These are phyloP conservation scores for Cyclotella atomus DNA, from an alignment of 108 stramenopile species.

Conservation along the genomic window DNA sequence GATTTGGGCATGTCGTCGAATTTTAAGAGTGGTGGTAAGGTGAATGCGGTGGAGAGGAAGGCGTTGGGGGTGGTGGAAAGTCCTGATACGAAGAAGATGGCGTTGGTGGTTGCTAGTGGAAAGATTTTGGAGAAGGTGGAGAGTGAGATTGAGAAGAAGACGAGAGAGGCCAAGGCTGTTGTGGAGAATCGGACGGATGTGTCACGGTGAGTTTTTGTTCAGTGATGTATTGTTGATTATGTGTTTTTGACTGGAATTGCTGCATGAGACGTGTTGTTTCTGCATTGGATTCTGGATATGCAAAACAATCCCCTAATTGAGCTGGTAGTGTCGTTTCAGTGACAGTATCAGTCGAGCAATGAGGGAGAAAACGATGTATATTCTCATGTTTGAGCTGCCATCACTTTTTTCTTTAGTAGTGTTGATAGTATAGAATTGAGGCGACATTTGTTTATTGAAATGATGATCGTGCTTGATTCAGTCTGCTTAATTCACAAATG, in stretches of 20 bases:
- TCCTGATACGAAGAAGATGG: constrained; percentile 27
- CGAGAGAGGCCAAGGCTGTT: constrained; percentile 22
- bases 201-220: constrained; percentile 24
- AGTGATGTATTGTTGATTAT: background rate
- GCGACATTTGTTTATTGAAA: constrained; percentile 1
- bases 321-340: constrained; percentile 23
- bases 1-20: background rate
- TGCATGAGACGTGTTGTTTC: no score
- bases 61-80: constrained; percentile 38
- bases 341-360: constrained; percentile 32
- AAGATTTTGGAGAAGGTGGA: constrained; percentile 42
- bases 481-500: background rate
- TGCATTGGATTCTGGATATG: no score
- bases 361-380: constrained; percentile 24
- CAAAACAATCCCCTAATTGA: constrained; percentile 24
- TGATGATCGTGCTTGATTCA: background rate
- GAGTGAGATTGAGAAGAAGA: constrained; percentile 27
- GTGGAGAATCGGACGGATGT: constrained; percentile 25
- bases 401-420: constrained; percentile 17
- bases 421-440: constrained; percentile 40
- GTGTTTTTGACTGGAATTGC: background rate
- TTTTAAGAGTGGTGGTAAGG: background rate
- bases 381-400: constrained; percentile 47
- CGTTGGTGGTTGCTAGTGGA: constrained; percentile 38
- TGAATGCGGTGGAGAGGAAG: constrained; percentile 5